Percentiles rank a stretch among this genome's conserved stretches.
These are phyloP conservation scores for Sporodiniella umbellata DNA, from an alignment of 371 early-diverging fungal species.

Conservation along the genomic window DNA sequence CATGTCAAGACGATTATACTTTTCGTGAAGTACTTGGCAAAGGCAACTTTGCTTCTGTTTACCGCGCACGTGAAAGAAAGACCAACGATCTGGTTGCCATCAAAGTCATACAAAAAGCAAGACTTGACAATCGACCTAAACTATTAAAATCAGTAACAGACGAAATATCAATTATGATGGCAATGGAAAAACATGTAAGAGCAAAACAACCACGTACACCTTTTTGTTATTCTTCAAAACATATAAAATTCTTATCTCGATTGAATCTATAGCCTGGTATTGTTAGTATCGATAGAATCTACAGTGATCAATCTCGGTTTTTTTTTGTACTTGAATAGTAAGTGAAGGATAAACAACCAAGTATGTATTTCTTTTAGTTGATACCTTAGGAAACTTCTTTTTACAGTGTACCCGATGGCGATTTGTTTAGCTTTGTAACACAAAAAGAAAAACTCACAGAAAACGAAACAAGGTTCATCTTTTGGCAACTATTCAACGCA, in stretches of 20 bases:
- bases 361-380: too few relatives aligned
- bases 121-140: constrained; percentile 44
- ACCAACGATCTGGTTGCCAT: constrained; percentile 55
- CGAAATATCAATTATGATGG: constrained; percentile 74
- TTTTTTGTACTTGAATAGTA: constrained; percentile 72
- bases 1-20: constrained; percentile 56
- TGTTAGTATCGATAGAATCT: constrained; percentile 60
- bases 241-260: neutral
- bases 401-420: constrained; percentile 71
- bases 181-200: constrained; percentile 63
- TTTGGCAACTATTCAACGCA: constrained; percentile 75
- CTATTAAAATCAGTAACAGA: constrained; percentile 57
- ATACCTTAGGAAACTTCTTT: neutral
- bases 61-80: constrained; percentile 40
- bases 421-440: constrained; percentile 89
- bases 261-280: constrained; percentile 53
- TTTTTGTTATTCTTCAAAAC: too few relatives aligned
- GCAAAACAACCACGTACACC: too few relatives aligned
- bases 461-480: constrained; percentile 73
- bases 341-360: too few relatives aligned
- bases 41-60: constrained; percentile 71
- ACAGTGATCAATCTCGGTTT: constrained; percentile 54
- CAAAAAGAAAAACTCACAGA: constrained; percentile 70
- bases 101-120: constrained; percentile 60
- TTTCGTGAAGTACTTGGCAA: constrained; percentile 45